Evolutionary conservation across 306 rosid species (phyloP), one percentile per base, ranked within the genome.

Genomic region (Quercus cerris): DNA sequence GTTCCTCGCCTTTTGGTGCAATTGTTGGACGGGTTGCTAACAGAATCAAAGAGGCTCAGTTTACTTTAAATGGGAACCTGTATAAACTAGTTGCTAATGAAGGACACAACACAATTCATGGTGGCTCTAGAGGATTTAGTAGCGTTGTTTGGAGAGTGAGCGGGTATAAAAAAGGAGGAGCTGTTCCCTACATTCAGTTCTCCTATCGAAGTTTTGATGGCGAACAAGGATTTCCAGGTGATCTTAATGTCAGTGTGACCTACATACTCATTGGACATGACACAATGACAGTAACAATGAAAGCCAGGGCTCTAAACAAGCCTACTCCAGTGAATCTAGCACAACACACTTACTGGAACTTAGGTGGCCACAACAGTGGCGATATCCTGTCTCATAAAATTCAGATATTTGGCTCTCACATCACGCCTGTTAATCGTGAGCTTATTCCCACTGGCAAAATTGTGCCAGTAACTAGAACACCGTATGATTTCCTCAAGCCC

Each of bases 181-280:
- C 56, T 5, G 73, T 25, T 74, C 97, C 98, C 41, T 55, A 73
- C 55, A 86, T 94, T 80, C 88, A 86, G 30, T 94, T 94, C 77
- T 73, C 80, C 66, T 89, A 91, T 80, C 91, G 77, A 68, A 94
- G 98, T 62, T 64, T 70, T 59, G 92, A 94, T 71, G 98, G 98
- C 2, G 97, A 94, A 85, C 58, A 94, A 92, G 98, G 98, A 74
- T 94, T 92, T 77, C 98, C 98, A 5, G 97, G 98, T 46, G 96
- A 94, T 74, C 83, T 94, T 6, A 6, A 79, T 22, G 88, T 83
- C 56, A 89, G 77, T 0, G 98, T 86, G n/a, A 86, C 77, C 75
- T 94, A 94, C 82, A 70, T 82, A 46, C 85, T 94, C 25, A 4
- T 63, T 2, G 88, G 84, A 35, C 70, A 85, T 74, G 79, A 83